Evolutionary conservation across 306 rosid genomes (phyloP).

Genomic region (Cercis canadensis): DNA sequence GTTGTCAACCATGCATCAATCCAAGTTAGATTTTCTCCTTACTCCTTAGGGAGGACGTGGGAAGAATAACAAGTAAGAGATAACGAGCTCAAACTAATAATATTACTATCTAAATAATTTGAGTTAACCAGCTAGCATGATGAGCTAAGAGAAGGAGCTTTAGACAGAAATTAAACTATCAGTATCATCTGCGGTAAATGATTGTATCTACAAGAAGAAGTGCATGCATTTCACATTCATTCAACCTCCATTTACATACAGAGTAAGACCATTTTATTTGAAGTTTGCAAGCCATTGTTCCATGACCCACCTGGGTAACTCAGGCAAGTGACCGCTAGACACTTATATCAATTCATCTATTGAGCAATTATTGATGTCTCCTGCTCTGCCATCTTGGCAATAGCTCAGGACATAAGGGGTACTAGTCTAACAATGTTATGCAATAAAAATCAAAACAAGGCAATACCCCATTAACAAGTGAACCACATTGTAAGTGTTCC

Average conservation of each 20-base stretch:
- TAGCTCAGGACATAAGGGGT: conserved; percentile 12
- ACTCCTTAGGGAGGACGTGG: neutral
- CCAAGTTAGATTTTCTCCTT: neutral
- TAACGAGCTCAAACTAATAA: neutral
- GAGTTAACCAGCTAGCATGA: neutral
- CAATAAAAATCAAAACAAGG: neutral
- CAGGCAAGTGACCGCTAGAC: neutral
- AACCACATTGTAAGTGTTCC: neutral
- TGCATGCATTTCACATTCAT: conserved; percentile 12
- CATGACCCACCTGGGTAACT: neutral
- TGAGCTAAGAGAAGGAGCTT: neutral
- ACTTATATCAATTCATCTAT: too few species aligned
- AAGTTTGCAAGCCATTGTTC: conserved; percentile 24
- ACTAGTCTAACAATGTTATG: neutral
- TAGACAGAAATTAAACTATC: conserved; percentile 1
- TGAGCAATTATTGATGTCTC: neutral
- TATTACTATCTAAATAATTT: neutral
- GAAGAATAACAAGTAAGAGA: neutral
- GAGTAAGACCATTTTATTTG: conserved; percentile 19
- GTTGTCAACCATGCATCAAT: conserved; percentile 11
- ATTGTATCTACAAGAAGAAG: conserved; percentile 2
- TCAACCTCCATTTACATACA: conserved; percentile 18
- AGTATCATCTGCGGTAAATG: neutral
- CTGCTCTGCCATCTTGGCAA: conserved; percentile 15
- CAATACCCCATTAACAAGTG: neutral